Evolutionary conservation across 768 basidiomycete genomes (phyloP).

Genomic region (Naematelia encephala): DNA sequence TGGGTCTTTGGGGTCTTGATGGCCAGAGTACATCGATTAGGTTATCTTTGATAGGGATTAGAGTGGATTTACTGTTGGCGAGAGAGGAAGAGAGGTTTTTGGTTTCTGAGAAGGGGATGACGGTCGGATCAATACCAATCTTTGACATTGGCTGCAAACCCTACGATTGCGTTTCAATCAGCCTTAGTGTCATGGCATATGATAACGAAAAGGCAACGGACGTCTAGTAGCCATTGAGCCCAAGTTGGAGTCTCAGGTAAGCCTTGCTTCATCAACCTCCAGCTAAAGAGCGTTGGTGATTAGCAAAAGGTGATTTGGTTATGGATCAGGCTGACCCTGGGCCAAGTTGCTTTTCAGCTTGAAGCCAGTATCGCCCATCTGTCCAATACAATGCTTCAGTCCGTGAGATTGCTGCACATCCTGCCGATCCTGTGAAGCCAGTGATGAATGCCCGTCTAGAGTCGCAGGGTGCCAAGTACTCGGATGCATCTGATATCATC

Average conservation of each 20-base stretch:
- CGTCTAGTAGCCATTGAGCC: slow-evolving; percentile 27
- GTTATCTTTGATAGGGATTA: slow-evolving; percentile 67
- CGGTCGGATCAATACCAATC: slow-evolving; percentile 24
- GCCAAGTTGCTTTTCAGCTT: slow-evolving; percentile 77
- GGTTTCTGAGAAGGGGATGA: slow-evolving; percentile 54
- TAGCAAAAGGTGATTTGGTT: background rate
- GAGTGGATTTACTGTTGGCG: slow-evolving; percentile 55
- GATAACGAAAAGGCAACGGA: background rate
- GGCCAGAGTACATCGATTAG: slow-evolving; percentile 57
- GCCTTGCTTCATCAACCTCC: slow-evolving; percentile 91
- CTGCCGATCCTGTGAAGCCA: slow-evolving; percentile 91
- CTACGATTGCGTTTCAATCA: slow-evolving; percentile 3
- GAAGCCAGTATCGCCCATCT: slow-evolving; percentile 91
- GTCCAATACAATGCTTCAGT: slow-evolving; percentile 80
- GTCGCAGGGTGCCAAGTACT: slow-evolving; percentile 82
- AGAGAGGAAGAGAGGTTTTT: slow-evolving; percentile 62
- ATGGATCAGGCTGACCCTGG: slow-evolving; percentile 56
- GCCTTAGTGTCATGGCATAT: background rate
- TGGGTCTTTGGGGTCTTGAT: slow-evolving; percentile 66
- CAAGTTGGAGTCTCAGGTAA: slow-evolving; percentile 59
- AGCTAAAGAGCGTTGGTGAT: slow-evolving; percentile 60
- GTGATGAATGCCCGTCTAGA: slow-evolving; percentile 82
- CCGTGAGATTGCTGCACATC: slow-evolving; percentile 73
- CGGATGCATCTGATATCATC: slow-evolving; percentile 68
- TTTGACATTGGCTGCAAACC: slow-evolving; percentile 16